Conservation (phyloP, 1,139 yeast genomes). For the Blastobotrys aristatus region DNA sequence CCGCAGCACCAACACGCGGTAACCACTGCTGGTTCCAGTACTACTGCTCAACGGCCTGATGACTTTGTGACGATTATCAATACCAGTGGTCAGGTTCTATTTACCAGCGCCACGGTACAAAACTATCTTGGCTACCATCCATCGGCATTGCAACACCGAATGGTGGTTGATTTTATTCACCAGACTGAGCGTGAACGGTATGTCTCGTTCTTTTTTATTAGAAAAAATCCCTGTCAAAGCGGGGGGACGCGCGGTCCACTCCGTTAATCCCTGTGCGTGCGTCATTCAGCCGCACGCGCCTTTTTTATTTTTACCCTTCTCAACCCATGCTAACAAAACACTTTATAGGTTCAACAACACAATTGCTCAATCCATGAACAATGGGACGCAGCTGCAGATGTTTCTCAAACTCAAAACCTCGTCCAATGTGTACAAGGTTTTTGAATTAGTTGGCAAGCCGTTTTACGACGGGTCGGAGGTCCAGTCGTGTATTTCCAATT, state of each 20-base stretch:
- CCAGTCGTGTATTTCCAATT: constrained; percentile 3
- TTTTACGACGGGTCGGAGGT: constrained; percentile 13
- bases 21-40: background rate
- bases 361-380: constrained; percentile 1
- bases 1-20: constrained; percentile 3
- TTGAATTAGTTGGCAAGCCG: constrained; percentile 18
- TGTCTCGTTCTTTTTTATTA: background rate
- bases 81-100: constrained; percentile 22
- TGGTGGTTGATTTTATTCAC: constrained; percentile 23
- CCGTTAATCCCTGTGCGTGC: background rate
- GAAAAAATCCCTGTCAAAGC: background rate
- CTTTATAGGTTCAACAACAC: constrained; percentile 7
- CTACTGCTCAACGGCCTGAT: constrained; percentile 3
- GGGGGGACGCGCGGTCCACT: no score
- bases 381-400: constrained; percentile 18
- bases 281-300: background rate
- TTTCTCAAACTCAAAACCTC: constrained; percentile 18
- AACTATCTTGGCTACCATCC: constrained; percentile 19
- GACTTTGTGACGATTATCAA: constrained; percentile 17
- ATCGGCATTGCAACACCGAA: constrained; percentile 18
- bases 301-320: background rate
- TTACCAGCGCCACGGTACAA: constrained; percentile 21
- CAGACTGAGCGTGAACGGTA: constrained; percentile 26
- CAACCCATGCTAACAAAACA: background rate
- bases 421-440: constrained; percentile 14